Base-by-base conservation (phyloP, 805 yeast genomes). In the Cyberlindnera veronae region DNA sequence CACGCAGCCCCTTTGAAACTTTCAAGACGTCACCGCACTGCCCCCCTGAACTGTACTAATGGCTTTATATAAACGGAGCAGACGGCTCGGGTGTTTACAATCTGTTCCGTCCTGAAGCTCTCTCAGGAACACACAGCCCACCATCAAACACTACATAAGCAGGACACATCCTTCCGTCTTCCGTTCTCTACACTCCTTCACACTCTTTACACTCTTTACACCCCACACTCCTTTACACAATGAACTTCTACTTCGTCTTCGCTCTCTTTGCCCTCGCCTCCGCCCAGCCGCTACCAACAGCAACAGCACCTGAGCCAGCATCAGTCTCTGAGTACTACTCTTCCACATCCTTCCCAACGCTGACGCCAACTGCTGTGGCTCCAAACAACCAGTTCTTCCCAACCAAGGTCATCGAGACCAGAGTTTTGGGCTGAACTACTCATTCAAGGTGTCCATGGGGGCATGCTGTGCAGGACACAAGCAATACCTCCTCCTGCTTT, bases 321-420 rank as follows among this genome's bases (percentile, higher is more conserved):
- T n/a, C n/a, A n/a, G n/a, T n/a, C 34, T 26, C 15, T 30, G 7
- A 19, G 8, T 21, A 29, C 29, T 4, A 21, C 34, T 7, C 6
- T 19, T 17, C 5, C 31, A 6, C n/a, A n/a, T n/a, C n/a, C n/a
- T 42, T 42, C 42, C 46, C 46, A 13, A 28, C 38, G 4, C 32
- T 42, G 18, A 21, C 36, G 3, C 34, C 47, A 13, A 32, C 44
- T 4, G 42, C 40, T 5, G 32, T 38, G 6, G 22, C 42, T 9
- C 23, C 38, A 11, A 40, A 28, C 30, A 46, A 46, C 27, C 50
- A 46, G 38, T 46, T 46, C 39, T 46, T 46, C 45, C 41, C 45
- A 10, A 42, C 44, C 3, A 40, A 37, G 19, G 50, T 46, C 26
- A 36, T 46, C 23, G 50, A 36, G 30, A 41, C 42, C 6, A 46